These are phyloP conservation scores for Coffea eugenioides DNA, from an alignment of 257 asterid species.

Conservation along the genomic window DNA sequence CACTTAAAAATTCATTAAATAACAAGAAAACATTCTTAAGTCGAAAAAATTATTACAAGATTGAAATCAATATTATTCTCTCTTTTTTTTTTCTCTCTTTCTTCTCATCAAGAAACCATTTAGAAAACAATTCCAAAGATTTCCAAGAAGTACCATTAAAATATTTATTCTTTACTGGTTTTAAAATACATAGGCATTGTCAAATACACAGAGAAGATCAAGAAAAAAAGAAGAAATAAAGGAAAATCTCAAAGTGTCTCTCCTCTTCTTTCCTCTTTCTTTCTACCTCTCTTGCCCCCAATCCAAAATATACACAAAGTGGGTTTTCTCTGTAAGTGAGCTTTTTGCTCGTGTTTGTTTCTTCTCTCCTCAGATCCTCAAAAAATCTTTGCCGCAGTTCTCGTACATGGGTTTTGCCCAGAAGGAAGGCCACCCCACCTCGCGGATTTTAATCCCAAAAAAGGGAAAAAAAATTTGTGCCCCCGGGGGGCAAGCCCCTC, in stretches of 20 bases:
- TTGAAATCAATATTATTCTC: not conserved
- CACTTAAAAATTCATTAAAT: slow-evolving; percentile 9
- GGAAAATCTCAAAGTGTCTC: slow-evolving; percentile 20
- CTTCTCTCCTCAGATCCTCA: slow-evolving; percentile 35
- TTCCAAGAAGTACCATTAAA: slow-evolving; percentile 13
- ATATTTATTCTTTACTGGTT: slow-evolving; percentile 20
- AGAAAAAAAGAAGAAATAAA: slow-evolving; percentile 28
- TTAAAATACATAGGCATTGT: slow-evolving; percentile 31
- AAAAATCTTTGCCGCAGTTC: slow-evolving; percentile 24
- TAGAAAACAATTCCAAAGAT: not conserved
- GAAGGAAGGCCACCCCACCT: slow-evolving; percentile 38
- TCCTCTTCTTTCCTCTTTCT: slow-evolving; percentile 33
- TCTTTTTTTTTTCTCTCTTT: not conserved
- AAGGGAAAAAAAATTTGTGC: slow-evolving; percentile 24
- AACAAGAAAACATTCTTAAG: slow-evolving; percentile 9
- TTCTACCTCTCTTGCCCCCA: slow-evolving; percentile 43
- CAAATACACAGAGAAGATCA: slow-evolving; percentile 33
- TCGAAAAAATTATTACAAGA: slow-evolving; percentile 1
- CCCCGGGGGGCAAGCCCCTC: slow-evolving; percentile 11
- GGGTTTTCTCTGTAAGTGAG: slow-evolving; percentile 18
- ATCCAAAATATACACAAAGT: slow-evolving; percentile 19
- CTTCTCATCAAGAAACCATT: not conserved
- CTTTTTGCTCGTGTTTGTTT: slow-evolving; percentile 2
- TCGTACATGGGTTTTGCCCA: slow-evolving; percentile 31
- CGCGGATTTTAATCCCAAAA: slow-evolving; percentile 38